Evolutionary conservation across 176 grass and related monocot genomes (phyloP).

Genomic region (Phyllostachys edulis): DNA sequence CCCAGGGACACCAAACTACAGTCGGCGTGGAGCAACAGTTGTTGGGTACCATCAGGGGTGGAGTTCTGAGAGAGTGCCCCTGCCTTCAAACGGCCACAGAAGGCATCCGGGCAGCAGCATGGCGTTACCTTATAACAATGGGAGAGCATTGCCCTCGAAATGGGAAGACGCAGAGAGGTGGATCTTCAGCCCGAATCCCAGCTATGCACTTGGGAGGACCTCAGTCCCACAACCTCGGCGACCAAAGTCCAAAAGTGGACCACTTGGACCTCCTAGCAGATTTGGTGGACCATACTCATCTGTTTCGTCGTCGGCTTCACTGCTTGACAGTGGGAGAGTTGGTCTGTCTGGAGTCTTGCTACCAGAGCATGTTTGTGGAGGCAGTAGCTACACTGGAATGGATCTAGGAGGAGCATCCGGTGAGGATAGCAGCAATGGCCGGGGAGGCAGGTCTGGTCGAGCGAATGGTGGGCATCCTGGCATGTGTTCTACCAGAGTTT

Average conservation of each 20-base stretch:
- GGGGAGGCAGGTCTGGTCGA: slow-evolving; percentile 19
- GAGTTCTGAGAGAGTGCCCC: slow-evolving; percentile 61
- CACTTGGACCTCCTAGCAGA: slow-evolving; percentile 52
- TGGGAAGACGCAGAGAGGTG: slow-evolving; percentile 97
- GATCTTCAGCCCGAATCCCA: slow-evolving; percentile 72
- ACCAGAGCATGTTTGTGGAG: slow-evolving; percentile 39
- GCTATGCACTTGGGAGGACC: slow-evolving; percentile 43
- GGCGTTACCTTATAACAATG: slow-evolving; percentile 48
- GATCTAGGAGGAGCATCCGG: slow-evolving; percentile 3
- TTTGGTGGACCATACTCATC: slow-evolving; percentile 37
- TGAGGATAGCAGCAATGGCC: slow-evolving; percentile 21
- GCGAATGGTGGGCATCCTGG: slow-evolving; percentile 30
- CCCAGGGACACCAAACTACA: slow-evolving; percentile 60
- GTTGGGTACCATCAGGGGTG: slow-evolving; percentile 49
- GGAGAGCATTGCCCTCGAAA: slow-evolving; percentile 79
- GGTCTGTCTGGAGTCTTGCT: slow-evolving; percentile 60
- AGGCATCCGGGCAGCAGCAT: slow-evolving; percentile 26
- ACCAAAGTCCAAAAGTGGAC: slow-evolving; percentile 85
- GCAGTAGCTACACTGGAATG: slow-evolving; percentile 6
- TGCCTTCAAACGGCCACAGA: slow-evolving; percentile 26
- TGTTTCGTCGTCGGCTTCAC: slow-evolving; percentile 39
- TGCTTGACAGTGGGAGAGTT: slow-evolving; percentile 42
- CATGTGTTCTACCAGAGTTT: slow-evolving; percentile 24
- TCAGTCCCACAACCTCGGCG: slow-evolving; percentile 35
- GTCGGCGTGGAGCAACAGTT: background rate